Percentiles rank a stretch among this genome's conserved stretches.
These are phyloP conservation scores for Sarocladium oryzae DNA, from an alignment of 2,329 filamentous ascomycete genomes.

Conservation along the genomic window DNA sequence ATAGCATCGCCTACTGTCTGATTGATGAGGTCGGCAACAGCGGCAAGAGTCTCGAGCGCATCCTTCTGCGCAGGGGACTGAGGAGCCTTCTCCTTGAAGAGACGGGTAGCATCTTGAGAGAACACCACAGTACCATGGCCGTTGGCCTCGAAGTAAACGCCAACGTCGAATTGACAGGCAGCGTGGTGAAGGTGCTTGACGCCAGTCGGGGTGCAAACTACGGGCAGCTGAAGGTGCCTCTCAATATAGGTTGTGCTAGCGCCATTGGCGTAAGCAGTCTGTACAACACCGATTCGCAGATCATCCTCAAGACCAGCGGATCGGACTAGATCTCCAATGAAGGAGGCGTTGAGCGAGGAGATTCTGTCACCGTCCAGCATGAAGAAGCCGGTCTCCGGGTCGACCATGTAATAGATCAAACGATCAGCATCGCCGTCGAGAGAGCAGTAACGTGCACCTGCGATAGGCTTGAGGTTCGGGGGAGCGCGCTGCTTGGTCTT, in stretches of 20 bases:
- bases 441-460: conserved; percentile 77
- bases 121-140: conserved; percentile 96
- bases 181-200: conserved; percentile 98
- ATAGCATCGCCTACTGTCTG: conserved; percentile 96
- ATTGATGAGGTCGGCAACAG: conserved; percentile 88
- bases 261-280: conserved; percentile 97
- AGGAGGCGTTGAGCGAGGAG: conserved; percentile 86
- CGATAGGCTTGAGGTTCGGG: conserved; percentile 68
- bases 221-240: conserved; percentile 79
- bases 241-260: conserved; percentile 88
- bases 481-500: conserved; percentile 95
- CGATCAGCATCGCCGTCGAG: conserved; percentile 94
- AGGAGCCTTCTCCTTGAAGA: conserved; percentile 72
- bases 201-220: conserved; percentile 88
- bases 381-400: conserved; percentile 75
- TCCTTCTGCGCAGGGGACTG: conserved; percentile 89
- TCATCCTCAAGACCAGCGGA: conserved; percentile 73
- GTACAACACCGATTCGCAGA: conserved; percentile 87
- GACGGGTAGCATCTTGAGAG: conserved; percentile 72
- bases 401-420: conserved; percentile 89
- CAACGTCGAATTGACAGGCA: conserved; percentile 90
- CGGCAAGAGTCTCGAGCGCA: conserved; percentile 76
- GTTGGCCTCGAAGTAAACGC: conserved; percentile 98
- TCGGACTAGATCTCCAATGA: conserved; percentile 81
- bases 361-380: conserved; percentile 96